A percentile compares a stretch with the other conserved stretches of the same genome.
Evolutionary conservation across 2,329 filamentous ascomycete species (phyloP).

Genomic region (Exophiala bonariae): DNA sequence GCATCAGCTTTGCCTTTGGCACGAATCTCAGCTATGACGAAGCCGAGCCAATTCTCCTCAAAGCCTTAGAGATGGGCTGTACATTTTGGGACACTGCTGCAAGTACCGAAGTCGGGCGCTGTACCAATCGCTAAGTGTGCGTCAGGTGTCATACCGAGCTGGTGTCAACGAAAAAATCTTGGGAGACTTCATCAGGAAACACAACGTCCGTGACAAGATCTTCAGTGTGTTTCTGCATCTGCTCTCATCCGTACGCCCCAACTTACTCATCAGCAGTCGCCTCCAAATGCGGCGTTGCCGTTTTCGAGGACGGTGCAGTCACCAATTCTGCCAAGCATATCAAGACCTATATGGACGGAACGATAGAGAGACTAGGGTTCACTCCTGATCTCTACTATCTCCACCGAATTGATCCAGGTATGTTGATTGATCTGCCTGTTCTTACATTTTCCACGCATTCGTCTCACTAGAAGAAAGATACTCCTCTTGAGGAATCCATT

Average conservation of each 20-base stretch:
- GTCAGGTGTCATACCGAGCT: slow-evolving; percentile 46
- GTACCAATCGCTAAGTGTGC: background rate
- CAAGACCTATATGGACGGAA: slow-evolving; percentile 50
- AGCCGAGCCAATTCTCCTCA: slow-evolving; percentile 51
- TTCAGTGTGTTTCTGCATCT: slow-evolving; percentile 42
- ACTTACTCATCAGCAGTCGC: slow-evolving; percentile 37
- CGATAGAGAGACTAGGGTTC: slow-evolving; percentile 50
- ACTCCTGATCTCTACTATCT: slow-evolving; percentile 49
- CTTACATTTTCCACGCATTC: too few species aligned
- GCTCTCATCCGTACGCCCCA: background rate
- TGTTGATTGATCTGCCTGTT: slow-evolving; percentile 14
- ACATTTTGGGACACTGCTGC: slow-evolving; percentile 51
- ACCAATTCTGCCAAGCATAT: slow-evolving; percentile 51
- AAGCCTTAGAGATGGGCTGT: slow-evolving; percentile 49
- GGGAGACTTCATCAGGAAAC: slow-evolving; percentile 52
- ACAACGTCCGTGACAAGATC: slow-evolving; percentile 52
- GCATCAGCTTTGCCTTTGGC: slow-evolving; percentile 46
- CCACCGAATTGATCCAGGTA: slow-evolving; percentile 48
- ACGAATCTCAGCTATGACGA: slow-evolving; percentile 44
- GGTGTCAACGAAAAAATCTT: slow-evolving; percentile 53
- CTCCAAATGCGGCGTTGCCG: slow-evolving; percentile 49
- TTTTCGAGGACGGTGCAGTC: slow-evolving; percentile 35
- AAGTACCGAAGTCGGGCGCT: slow-evolving; percentile 15
- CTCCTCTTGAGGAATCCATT: slow-evolving; percentile 50
- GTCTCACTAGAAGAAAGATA: too few species aligned